Base-by-base conservation (phyloP, 352 stramenopile genomes). In the Phytophthora fragariaefolia region DNA sequence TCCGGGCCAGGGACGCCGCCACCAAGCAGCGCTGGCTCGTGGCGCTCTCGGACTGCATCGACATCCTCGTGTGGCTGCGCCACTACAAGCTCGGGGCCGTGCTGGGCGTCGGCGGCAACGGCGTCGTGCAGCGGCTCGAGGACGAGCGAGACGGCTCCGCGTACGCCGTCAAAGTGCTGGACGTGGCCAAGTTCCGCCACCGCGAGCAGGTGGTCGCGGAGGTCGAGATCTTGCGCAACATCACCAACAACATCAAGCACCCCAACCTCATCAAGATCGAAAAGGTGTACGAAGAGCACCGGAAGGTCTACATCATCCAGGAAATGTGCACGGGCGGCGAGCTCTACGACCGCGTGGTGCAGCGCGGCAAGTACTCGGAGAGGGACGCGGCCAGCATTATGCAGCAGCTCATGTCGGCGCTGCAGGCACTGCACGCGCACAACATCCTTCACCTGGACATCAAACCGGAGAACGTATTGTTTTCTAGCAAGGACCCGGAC, bases 361-460 rank as follows among this genome's bases (percentile, higher is more conserved):
- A 83, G 53, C 83, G 82, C 32, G 83, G 83, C 18, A 79, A 79
- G 40, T 92, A 91, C 69, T 80, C 80, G 60, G 85, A 91, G 58
- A 58, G 63, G 18, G 83, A 92, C 67, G 85, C 85, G 13, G 79
- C 81, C 12, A 65, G 71, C 12, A 83, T 91, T 57, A 89, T 93
- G 78, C 47, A 64, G 6, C 85, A 92, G 56, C 80, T 93, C 12
- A 66, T 89, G 58, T 83, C 76, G 7, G 85, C 85, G 2, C 60
- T 93, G 30, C 72, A 90, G 42, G 79, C 82, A 12, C 66, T 93
- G 43, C 85, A 93, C 56, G 61, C 72, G 17, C 82, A 91, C 76
- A 92, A 92, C 68, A 93, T 93, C 26, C 59, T 93, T 24, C 85
- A 93, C 38, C 57, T 93, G 24, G 85, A 93, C 63, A 80, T 93